Conservation (phyloP, 805 yeast genomes). For the Danielozyma ontarioensis region DNA sequence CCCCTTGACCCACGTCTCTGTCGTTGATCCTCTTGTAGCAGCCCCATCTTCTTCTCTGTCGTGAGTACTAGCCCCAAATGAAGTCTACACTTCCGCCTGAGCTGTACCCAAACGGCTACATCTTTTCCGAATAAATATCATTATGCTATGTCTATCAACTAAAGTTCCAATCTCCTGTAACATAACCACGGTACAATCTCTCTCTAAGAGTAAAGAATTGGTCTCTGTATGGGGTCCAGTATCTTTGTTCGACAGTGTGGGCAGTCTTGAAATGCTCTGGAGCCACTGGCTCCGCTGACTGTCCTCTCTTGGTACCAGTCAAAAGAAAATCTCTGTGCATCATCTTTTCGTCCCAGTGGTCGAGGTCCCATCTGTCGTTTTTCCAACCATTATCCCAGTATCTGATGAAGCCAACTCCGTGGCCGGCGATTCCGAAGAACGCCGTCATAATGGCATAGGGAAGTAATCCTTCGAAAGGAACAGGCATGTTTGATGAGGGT, state of each 20-base stretch:
- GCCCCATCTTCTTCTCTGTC: no score
- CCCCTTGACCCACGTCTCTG: no score
- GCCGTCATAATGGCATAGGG: slow-evolving; percentile 43
- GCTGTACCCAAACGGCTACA: no score
- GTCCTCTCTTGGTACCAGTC: slow-evolving; percentile 72
- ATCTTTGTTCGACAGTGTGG: slow-evolving; percentile 28
- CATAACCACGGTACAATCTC: slow-evolving; percentile 43
- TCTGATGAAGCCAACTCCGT: slow-evolving; percentile 40
- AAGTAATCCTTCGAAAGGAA: slow-evolving; percentile 44
- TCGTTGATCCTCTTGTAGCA: no score
- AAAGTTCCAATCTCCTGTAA: slow-evolving; percentile 42
- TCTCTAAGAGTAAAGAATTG: slow-evolving; percentile 43
- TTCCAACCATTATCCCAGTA: slow-evolving; percentile 49
- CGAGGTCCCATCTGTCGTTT: slow-evolving; percentile 40
- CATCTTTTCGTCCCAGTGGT: slow-evolving; percentile 39
- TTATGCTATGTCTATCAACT: no score
- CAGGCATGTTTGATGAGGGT: slow-evolving; percentile 31
- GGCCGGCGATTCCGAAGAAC: slow-evolving; percentile 42
- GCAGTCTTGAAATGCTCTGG: slow-evolving; percentile 77
- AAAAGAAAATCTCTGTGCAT: slow-evolving; percentile 73
- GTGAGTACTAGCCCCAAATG: no score
- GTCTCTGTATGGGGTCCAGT: slow-evolving; percentile 44
- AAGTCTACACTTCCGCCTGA: no score
- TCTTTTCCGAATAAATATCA: no score
- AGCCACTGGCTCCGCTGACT: slow-evolving; percentile 59